Evolutionary conservation across 192 early-diverging fungal species (phyloP).

Genomic region (Podochytrium sp.): DNA sequence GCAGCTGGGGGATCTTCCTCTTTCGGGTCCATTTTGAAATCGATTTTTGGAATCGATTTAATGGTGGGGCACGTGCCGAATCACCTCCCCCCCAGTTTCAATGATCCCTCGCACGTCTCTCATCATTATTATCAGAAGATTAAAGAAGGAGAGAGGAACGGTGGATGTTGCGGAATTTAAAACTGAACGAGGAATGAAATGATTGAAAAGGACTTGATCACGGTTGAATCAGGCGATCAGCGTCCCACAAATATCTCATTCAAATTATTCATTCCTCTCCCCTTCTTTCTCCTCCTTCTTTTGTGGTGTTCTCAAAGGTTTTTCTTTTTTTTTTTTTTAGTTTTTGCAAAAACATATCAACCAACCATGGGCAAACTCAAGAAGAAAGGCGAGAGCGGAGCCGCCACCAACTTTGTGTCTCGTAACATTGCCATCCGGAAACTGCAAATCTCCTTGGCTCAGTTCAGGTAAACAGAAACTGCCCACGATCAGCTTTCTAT

Average conservation of each 20-base stretch:
- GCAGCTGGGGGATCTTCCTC: not conserved
- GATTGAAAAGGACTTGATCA: too few relatives aligned
- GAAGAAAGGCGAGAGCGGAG: slow-evolving; percentile 89
- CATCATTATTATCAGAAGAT: too few relatives aligned
- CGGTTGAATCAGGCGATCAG: too few relatives aligned
- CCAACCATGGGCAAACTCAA: slow-evolving; percentile 64
- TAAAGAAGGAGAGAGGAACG: too few relatives aligned
- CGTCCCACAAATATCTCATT: too few relatives aligned
- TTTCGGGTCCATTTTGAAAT: too few relatives aligned
- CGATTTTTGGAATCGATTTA: too few relatives aligned
- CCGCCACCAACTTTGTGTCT: slow-evolving; percentile 87
- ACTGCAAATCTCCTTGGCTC: slow-evolving; percentile 90
- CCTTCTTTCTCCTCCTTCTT: not conserved
- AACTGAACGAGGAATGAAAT: too few relatives aligned
- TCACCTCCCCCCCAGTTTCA: too few relatives aligned
- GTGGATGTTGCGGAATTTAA: too few relatives aligned
- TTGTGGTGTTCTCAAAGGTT: not conserved
- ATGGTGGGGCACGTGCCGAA: too few relatives aligned
- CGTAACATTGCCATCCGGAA: slow-evolving; percentile 90
- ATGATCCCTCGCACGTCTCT: too few relatives aligned
- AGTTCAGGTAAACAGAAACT: slow-evolving; percentile 77
- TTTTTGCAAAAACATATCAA: not conserved
- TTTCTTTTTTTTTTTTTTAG: not conserved
- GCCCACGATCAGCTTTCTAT: not conserved
- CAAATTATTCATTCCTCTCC: not conserved